Evolutionary conservation across 2,329 filamentous ascomycete species (phyloP), one percentile per base, ranked within the genome.

Genomic region (Thermoascus crustaceus): DNA sequence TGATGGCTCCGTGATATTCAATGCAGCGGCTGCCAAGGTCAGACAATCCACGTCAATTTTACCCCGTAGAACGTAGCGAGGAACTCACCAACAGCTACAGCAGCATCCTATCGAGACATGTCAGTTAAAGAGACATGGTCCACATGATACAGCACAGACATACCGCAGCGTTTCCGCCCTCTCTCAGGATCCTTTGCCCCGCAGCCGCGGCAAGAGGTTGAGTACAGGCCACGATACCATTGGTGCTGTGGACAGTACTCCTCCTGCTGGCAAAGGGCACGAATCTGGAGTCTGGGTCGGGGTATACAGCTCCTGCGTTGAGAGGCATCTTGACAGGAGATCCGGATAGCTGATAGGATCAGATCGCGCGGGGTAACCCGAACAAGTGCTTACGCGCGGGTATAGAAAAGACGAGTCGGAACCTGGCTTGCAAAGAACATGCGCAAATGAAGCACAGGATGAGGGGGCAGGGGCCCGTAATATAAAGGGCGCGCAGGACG

Each of bases 101-200:
- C 89, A n/a, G 91, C 89, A 68, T 96, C 89, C 85, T 93, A 39
- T 16, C 36, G 35, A 32, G 29, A 37, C 27, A 6, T 7, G 7
- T 41, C 19, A 40, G 32, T 30, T 24, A 31, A 19, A 10, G 19
- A 25, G 3, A 4, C 7, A 16, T 18, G 19, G 10, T 20, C 5
- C 13, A 34, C 14, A 5, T 22, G 13, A 19, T 27, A 38, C 34
- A 32, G 20, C 35, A 25, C 11, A 24, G 11, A 72, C 82, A 62
- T 72, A 93, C 86, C 47, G 88, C 91, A 43, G 86, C 87, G 67
- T 96, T 98, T 35, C 91, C 91, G 38, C 91, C 91, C 31, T 83
- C 79, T 39, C 80, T 76, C n/a, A 98, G 67, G 24, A 96, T 72
- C 38, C 83, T 78, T 34, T 95, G 75, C 14, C 91, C 91, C 41